These are phyloP conservation scores for Trichosporon sp. DNA, from an alignment of 1,284 basidiomycete species.

Conservation along the genomic window DNA sequence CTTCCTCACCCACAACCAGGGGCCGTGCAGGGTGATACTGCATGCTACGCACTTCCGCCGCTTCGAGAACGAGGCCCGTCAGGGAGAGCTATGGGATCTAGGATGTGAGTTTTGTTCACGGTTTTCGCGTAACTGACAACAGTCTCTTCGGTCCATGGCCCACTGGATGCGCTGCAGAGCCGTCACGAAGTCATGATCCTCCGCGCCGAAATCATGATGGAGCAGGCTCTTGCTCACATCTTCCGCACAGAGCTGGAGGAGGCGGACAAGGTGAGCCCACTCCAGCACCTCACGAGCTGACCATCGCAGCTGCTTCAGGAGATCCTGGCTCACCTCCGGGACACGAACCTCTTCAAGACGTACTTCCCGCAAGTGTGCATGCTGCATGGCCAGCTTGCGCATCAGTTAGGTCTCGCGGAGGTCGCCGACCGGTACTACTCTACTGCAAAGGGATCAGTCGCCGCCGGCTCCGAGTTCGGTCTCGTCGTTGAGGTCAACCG, in stretches of 20 bases:
- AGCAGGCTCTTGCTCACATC: constrained; percentile 42
- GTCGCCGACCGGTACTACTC: constrained; percentile 42
- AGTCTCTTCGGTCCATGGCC: constrained; percentile 41
- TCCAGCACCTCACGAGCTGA: constrained; percentile 5
- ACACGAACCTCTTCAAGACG: constrained; percentile 33
- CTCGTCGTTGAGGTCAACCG: constrained; percentile 43
- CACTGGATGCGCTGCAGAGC: constrained; percentile 31
- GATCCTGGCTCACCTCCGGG: constrained; percentile 31
- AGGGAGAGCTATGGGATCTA: constrained; percentile 50
- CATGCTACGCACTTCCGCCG: constrained; percentile 35
- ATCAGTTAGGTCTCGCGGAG: constrained; percentile 37
- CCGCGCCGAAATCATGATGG: constrained; percentile 46
- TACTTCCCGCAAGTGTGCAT: constrained; percentile 45
- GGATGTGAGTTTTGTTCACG: constrained; percentile 40
- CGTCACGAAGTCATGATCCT: constrained; percentile 36
- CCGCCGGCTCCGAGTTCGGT: constrained; percentile 45
- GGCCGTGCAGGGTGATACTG: constrained; percentile 31
- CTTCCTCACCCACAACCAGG: constrained; percentile 33
- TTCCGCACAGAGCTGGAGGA: constrained; percentile 39
- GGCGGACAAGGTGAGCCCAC: constrained; percentile 36
- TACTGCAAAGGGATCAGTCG: constrained; percentile 36
- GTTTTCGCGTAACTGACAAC: constrained; percentile 17
- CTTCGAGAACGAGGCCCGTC: constrained; percentile 33
- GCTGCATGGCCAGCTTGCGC: constrained; percentile 45
- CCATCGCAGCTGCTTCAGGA: constrained; percentile 32